Evolutionary conservation across 805 yeast species (phyloP).

Genomic region (Ogataea nitratoaversa): DNA sequence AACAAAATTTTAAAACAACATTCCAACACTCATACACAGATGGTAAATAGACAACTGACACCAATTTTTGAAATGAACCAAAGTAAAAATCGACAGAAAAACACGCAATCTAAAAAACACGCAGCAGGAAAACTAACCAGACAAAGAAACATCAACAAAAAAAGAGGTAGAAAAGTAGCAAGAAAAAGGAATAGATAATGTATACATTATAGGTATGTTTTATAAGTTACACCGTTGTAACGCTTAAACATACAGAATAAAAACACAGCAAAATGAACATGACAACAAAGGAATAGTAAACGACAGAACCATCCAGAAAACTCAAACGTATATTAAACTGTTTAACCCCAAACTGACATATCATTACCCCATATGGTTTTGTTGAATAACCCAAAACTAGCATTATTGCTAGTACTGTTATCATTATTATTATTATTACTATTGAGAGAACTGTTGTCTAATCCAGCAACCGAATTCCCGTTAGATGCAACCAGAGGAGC

Average conservation of each 20-base stretch:
- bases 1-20: too few species aligned
- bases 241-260: neutral
- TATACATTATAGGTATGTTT: too few species aligned
- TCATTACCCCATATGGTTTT: constrained; percentile 23
- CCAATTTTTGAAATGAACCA: too few species aligned
- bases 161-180: too few species aligned
- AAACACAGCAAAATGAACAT: neutral
- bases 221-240: too few species aligned
- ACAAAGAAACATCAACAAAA: too few species aligned
- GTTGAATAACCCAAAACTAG: constrained; percentile 6
- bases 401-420: neutral
- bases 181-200: too few species aligned
- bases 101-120: constrained; percentile 5
- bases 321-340: neutral
- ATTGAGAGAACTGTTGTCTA: neutral
- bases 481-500: neutral
- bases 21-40: neutral
- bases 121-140: neutral
- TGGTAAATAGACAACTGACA: neutral
- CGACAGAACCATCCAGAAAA: too few species aligned
- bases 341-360: constrained; percentile 24
- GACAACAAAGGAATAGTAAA: too few species aligned
- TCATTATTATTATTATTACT: too few species aligned
- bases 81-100: neutral
- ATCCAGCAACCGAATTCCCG: neutral